phyloP scores from a whole-genome alignment of 768 basidiomycete genomes.

The Glaciozyma antarctica region DNA sequence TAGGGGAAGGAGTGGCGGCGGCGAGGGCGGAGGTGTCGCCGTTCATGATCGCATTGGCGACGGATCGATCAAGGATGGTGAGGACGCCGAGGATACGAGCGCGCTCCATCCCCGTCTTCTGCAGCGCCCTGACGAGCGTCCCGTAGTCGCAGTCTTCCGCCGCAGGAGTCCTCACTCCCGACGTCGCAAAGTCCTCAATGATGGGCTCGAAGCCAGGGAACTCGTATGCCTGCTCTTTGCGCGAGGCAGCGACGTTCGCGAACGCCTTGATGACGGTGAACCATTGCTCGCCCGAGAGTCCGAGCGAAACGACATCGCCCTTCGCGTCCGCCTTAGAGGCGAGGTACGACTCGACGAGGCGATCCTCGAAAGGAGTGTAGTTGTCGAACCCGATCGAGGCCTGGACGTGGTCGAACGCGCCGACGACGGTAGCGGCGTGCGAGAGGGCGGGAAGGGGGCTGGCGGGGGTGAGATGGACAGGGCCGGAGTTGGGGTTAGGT shows the following conservation, averaged over 20 bases:
- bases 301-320: background rate
- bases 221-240: background rate
- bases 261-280: constrained; percentile 26
- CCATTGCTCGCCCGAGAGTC: constrained; percentile 15
- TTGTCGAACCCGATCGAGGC: background rate
- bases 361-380: background rate
- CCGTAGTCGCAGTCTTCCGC: constrained; percentile 15
- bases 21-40: constrained; percentile 3
- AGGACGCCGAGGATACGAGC: constrained; percentile 5
- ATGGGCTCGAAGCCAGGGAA: constrained; percentile 28
- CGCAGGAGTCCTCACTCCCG: constrained; percentile 19
- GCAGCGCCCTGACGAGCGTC: constrained; percentile 7
- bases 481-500: constrained; percentile 7
- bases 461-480: constrained; percentile 3
- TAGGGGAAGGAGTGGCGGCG: constrained; percentile 22
- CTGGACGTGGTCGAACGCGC: constrained; percentile 6
- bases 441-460: constrained; percentile 8
- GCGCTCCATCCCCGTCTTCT: background rate
- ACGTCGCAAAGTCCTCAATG: constrained; percentile 22
- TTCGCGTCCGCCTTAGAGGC: background rate
- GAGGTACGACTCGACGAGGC: constrained; percentile 21
- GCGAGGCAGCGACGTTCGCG: constrained; percentile 2
- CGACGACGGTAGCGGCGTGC: constrained; percentile 4
- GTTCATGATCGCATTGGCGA: constrained; percentile 3
- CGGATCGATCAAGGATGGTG: constrained; percentile 8